Base-by-base conservation (phyloP, 2,329 filamentous ascomycete species). In the Cyanodermella asteris region DNA sequence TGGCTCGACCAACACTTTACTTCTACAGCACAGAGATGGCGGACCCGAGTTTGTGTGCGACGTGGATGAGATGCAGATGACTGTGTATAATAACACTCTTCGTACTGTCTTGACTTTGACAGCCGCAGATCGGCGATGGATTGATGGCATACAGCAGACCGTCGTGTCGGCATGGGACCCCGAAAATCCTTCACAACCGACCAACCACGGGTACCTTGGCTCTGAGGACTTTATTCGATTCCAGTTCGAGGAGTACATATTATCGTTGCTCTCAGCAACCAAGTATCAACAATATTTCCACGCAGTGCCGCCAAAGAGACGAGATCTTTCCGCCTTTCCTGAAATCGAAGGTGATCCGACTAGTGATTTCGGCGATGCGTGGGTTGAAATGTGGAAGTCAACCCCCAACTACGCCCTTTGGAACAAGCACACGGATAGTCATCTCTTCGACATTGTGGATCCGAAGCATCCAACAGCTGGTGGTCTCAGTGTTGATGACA, bases 121-220 rank as follows among this genome's bases (percentile, higher is more conserved):
- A 0, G 71, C 71, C 7, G 75, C 87, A 1, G 87, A 97, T 43
- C 66, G 87, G 30, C 64, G 87, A 29, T 97, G 87, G 84, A 93
- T 97, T 37, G 87, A 97, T 50, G 82, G 81, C 38, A 62, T 97
- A 27, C 90, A 81, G 0, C 78, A 91, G 39, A 76, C 81, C 19
- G 78, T 97, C 13, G 77, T 87, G 39, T 81, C 94, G 35, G 93
- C 87, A 0, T 97, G 87, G 87, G 87, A 97, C 43, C 80, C 91
- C 20, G 57, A 69, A 4, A 84, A 94, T 40, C 87, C 87, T 0
- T 67, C 69, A 33, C 64, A 77, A 23, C 87, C 87, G n/a, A 93
- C 81, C 40, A 91, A 80, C 3, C 72, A 93, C 57, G 82, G 82
- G 16, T 97, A 93, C 41, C 71, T 80, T 18, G 87, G 87, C 16